A percentile compares a stretch with the other conserved stretches of the same genome.
Conservation (phyloP, 257 asterid species). For the Rhazya stricta region DNA sequence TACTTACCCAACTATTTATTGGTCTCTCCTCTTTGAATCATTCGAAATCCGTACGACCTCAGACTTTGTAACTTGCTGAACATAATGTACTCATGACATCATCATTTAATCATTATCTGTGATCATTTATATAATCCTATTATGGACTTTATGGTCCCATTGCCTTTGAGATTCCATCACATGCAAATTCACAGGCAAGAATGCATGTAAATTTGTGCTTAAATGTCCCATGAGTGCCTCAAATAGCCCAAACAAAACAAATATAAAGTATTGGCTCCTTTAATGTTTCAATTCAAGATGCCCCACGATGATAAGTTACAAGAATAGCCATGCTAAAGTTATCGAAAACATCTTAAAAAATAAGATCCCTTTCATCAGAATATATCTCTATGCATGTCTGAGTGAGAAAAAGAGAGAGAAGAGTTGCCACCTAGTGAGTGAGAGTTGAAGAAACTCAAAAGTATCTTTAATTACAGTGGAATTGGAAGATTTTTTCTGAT, state of each 20-base stretch:
- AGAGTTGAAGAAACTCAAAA: background rate
- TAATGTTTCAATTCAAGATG: background rate
- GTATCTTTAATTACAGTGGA: background rate
- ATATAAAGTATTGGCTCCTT: background rate
- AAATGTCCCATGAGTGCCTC: background rate
- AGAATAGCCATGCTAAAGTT: background rate
- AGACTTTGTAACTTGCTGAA: no score
- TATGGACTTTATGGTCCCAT: no score
- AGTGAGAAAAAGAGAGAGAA: no score
- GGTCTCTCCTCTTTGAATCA: background rate
- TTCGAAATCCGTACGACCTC: background rate
- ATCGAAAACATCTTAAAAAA: background rate
- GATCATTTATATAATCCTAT: no score
- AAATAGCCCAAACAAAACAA: background rate
- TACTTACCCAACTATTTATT: no score
- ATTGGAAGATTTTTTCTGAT: background rate
- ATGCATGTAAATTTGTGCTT: background rate
- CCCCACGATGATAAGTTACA: background rate
- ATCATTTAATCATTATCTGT: no score
- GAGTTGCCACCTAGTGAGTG: background rate
- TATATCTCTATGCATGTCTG: background rate
- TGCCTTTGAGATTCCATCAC: background rate
- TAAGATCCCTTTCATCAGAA: background rate
- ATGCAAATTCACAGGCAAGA: background rate
- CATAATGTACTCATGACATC: background rate